Evolutionary conservation across 257 asterid genomes (phyloP).

Genomic region (Solanum okadae): DNA sequence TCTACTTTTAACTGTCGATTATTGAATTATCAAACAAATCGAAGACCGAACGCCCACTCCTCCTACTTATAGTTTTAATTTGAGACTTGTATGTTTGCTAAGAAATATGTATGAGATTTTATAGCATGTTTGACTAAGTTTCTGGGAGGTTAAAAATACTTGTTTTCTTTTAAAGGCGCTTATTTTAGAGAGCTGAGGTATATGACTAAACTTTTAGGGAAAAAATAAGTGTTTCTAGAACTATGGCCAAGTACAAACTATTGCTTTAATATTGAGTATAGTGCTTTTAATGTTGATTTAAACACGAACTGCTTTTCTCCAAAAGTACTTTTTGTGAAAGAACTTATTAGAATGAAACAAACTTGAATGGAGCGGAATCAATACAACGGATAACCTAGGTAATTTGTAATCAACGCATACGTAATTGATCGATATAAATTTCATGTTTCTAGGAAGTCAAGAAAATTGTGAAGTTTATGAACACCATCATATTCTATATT

Average conservation of each 20-base stretch:
- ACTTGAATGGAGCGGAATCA: neutral
- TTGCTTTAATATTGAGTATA: neutral
- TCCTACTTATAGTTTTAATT: too few relatives aligned
- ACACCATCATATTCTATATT: neutral
- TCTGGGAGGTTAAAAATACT: neutral
- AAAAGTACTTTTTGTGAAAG: neutral
- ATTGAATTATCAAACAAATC: neutral
- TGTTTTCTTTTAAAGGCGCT: neutral
- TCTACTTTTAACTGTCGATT: neutral
- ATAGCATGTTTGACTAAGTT: neutral
- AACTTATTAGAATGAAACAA: neutral
- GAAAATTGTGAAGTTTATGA: neutral
- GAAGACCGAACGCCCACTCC: neutral
- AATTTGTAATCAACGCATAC: neutral
- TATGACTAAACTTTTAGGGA: neutral
- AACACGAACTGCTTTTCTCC: neutral
- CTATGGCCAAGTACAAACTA: neutral
- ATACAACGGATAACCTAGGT: neutral
- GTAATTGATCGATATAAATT: neutral
- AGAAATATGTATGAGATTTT: neutral
- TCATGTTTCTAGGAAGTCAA: neutral
- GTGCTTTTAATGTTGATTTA: neutral
- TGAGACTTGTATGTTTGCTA: neutral
- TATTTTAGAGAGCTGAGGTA: neutral
- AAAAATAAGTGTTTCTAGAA: too few relatives aligned